phyloP scores from a whole-genome alignment of 2,329 filamentous ascomycete species.

The Xylariaceae sp. region DNA sequence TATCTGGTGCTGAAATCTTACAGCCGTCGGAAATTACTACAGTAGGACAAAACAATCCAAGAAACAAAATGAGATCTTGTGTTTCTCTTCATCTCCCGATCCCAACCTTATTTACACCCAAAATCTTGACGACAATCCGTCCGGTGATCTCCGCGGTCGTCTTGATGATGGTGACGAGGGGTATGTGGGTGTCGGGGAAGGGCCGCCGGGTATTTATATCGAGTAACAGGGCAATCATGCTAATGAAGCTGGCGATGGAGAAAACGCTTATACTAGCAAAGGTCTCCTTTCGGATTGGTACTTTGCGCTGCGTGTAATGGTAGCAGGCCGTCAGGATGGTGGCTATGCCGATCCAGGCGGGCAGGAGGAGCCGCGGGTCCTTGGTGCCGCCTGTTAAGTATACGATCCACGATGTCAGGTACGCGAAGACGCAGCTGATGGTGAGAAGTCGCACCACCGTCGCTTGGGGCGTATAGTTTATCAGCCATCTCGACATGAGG shows the following conservation, averaged over 20 bases:
- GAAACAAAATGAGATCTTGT: background rate
- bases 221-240: constrained; percentile 64
- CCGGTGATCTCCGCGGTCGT: constrained; percentile 22
- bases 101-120: constrained; percentile 28
- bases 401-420: constrained; percentile 68
- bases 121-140: constrained; percentile 26
- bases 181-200: constrained; percentile 49
- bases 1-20: background rate
- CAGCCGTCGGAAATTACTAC: background rate
- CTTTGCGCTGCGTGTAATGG: constrained; percentile 72
- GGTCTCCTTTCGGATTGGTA: constrained; percentile 75
- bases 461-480: constrained; percentile 77
- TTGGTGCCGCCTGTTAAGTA: constrained; percentile 65
- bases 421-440: constrained; percentile 69
- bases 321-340: constrained; percentile 71
- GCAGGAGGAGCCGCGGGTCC: constrained; percentile 66
- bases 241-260: constrained; percentile 71
- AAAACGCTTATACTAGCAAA: constrained; percentile 73
- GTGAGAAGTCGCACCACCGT: constrained; percentile 76
- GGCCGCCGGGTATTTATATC: constrained; percentile 62
- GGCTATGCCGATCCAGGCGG: constrained; percentile 74
- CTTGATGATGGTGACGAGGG: constrained; percentile 25
- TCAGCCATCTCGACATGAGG: constrained; percentile 80
- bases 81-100: constrained; percentile 1
- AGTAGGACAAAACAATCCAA: background rate